These are phyloP conservation scores for Daphne laureola DNA, from an alignment of 441 rosid species.

Conservation along the genomic window DNA sequence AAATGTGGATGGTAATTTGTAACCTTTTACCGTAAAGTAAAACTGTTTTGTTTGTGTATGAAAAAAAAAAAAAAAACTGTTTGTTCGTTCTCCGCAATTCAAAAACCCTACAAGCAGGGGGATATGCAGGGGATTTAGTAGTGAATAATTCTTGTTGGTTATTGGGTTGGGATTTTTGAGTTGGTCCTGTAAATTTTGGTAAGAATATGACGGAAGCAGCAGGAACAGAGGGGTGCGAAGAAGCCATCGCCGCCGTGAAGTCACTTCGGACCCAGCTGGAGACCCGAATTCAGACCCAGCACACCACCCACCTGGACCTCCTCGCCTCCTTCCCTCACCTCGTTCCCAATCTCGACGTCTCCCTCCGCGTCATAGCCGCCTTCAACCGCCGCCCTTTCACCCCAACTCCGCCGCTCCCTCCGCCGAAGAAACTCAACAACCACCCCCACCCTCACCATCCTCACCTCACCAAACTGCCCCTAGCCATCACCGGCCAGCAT, in stretches of 20 bases:
- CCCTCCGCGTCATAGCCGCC: slow-evolving; percentile 63
- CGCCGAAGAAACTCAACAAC: slow-evolving; percentile 31
- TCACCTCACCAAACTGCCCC: slow-evolving; percentile 18
- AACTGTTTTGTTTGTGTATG: too few species aligned
- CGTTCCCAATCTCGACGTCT: slow-evolving; percentile 69
- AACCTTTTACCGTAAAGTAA: too few species aligned
- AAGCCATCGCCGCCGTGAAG: slow-evolving; percentile 36
- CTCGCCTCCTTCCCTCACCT: slow-evolving; percentile 69
- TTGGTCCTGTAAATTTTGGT: too few species aligned
- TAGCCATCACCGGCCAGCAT: slow-evolving; percentile 4
- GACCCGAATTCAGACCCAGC: slow-evolving; percentile 58
- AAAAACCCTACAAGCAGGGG: too few species aligned
- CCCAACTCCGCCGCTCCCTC: slow-evolving; percentile 65
- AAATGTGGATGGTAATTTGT: too few species aligned
- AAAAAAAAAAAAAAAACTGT: too few species aligned
- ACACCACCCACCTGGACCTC: slow-evolving; percentile 54
- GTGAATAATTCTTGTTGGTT: too few species aligned
- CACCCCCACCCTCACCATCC: slow-evolving; percentile 1
- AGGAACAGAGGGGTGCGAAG: slow-evolving; percentile 31
- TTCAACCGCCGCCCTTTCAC: slow-evolving; percentile 58
- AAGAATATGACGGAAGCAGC: slow-evolving; percentile 35
- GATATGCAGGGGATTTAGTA: too few species aligned
- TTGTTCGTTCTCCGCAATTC: too few species aligned
- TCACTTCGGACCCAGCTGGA: slow-evolving; percentile 57
- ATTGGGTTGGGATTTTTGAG: too few species aligned